Evolutionary conservation across 306 rosid species (phyloP), one percentile per base, ranked within the genome.

Genomic region (Rosa multiflora): DNA sequence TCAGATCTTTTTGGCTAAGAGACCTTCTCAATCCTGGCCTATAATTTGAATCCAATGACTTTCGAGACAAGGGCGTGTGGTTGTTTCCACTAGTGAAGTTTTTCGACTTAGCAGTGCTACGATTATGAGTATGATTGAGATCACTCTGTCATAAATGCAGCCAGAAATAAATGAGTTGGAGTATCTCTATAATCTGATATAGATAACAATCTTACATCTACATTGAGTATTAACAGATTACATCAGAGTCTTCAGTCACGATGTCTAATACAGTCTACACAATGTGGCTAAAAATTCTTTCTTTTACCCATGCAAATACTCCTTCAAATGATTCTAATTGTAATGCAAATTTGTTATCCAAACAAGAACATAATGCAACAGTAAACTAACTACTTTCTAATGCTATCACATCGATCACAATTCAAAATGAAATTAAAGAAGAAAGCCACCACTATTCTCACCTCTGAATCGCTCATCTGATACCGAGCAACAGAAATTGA

Each of bases 401-500:
- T 29, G 26, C 9, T 6, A n/a, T 18, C 15, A 29, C 51, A 76
- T 29, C 47, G 74, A 29, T 18, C 79, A 55, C 70, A 66, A 43
- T 4, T 72, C 18, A 18, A 32, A 55, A 52, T 5, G 72, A 44
- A 20, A 66, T 8, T 15, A 74, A 18, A 37, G 43, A 17, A 67
- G 3, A 23, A 55, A 74, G 4, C 74, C 48, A 42, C 6, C 43
- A 1, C 10, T 0, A 75, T n/a, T 40, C 74, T 85, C 78, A 96
- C 99, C 98, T 93, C 99, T 7, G 93, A 93, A 85, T 96, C 99
- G 79, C 99, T 93, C 82, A 91, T 87, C 85, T 91, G 96, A 79
- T 82, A 93, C 61, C 93, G 88, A 76, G 88, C 96, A 63, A 91
- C 99, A 26, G 99, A 96, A 71, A 93, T 83, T 61, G 98, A 93